Base-by-base conservation (phyloP, 768 basidiomycete species). In the Guyanaporus albipodus region DNA sequence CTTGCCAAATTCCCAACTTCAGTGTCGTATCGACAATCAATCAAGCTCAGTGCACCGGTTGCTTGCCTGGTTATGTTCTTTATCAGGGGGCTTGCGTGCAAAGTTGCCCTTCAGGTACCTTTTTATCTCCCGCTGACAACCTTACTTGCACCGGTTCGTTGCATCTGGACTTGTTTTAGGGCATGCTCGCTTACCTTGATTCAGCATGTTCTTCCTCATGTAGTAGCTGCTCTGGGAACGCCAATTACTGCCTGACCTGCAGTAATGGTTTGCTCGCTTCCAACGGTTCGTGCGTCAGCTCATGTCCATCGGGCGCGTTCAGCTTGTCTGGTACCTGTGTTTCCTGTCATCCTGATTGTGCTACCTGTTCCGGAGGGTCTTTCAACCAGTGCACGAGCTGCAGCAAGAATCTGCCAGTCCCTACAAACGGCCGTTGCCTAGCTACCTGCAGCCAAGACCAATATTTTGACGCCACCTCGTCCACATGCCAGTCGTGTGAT, bases 261-360 rank as follows among this genome's bases (percentile, higher is more conserved):
- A 61, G 76, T 9, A 73, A 77, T 39, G 76, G 75, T 49, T 77
- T 81, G 55, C 71, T 91, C 17, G 87, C 87, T 21, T 79, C 80
- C 11, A 67, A 70, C 24, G 91, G 91, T 10, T 78, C 80, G 64
- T 95, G 91, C 59, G 78, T 87, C 37, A 69, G 78, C 15, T 75
- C 79, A 6, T 94, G 91, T 59, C 88, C 91, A 0, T 74, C 82
- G 31, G 80, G 79, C 49, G 78, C 82, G 2, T 85, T 91, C 67
- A 68, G 73, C 42, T 76, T 85, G 10, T 74, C 79, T 24, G 78
- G 81, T 19, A 67, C 77, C 22, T 94, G 91, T 68, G 59, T 80
- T 44, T 56, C 82, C 6, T 95, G 92, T 64, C 91, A 94, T 49
- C 81, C 89, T 0, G 92, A 94, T 60, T 95, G 91, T 58, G 80